Evolutionary conservation across 805 yeast species (phyloP), one percentile per base, ranked within the genome.

Genomic region (Candida montana): DNA sequence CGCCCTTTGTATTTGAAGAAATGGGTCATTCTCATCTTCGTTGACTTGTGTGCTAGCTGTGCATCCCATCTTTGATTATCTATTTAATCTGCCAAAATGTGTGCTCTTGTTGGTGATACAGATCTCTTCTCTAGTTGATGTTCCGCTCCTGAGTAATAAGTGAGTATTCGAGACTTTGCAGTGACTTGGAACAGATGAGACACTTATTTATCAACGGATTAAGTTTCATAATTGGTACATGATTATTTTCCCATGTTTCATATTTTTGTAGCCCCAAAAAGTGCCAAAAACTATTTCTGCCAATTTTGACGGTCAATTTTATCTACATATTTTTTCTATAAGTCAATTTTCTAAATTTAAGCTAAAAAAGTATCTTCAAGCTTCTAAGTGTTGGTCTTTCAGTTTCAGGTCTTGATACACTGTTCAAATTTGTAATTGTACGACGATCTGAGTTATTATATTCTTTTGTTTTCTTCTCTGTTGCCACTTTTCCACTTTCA

Each of bases 61-160:
- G 55, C 95, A 84, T 13, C 95, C 95, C 95, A 84, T 83, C 11
- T 18, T 46, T 26, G 4, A 21, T n/a, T 17, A 37, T 13, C 4
- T n/a, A n/a, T n/a, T n/a, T n/a, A n/a, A n/a, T n/a, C n/a, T n/a
- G n/a, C n/a, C n/a, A n/a, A n/a, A n/a, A n/a, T n/a, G n/a, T n/a
- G n/a, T n/a, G n/a, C n/a, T n/a, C n/a, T n/a, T n/a, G n/a, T n/a
- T n/a, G n/a, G n/a, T n/a, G n/a, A n/a, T n/a, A n/a, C n/a, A n/a
- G n/a, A n/a, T n/a, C n/a, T n/a, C n/a, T n/a, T n/a, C n/a, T n/a
- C n/a, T n/a, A n/a, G n/a, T n/a, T n/a, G n/a, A n/a, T n/a, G n/a
- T n/a, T n/a, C n/a, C n/a, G n/a, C n/a, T n/a, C n/a, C n/a, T n/a
- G n/a, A n/a, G n/a, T n/a, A n/a, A n/a, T n/a, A n/a, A n/a, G n/a